A percentile compares a stretch with the other conserved stretches of the same genome.
phyloP scores from a whole-genome alignment of 768 basidiomycete genomes.

The Harrya chromipes region DNA sequence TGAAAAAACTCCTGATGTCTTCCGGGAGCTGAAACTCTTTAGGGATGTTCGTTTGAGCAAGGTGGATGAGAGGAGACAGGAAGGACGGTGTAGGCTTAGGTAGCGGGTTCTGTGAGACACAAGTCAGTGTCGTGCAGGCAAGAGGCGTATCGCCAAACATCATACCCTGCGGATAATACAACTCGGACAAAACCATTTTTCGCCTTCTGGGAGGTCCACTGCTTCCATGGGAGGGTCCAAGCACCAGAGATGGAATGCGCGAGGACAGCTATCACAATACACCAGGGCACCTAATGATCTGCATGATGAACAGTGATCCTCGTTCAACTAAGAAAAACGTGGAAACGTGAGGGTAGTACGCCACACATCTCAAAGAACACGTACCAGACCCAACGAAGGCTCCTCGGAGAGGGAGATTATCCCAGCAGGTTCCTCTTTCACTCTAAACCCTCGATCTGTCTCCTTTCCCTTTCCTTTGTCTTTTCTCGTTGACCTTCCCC shows the following conservation, averaged over 20 bases:
- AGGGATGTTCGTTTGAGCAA: slow-evolving; percentile 66
- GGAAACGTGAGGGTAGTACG: slow-evolving; percentile 16
- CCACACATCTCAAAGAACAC: slow-evolving; percentile 16
- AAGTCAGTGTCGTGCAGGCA: slow-evolving; percentile 12
- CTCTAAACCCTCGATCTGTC: slow-evolving; percentile 33
- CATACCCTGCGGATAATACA: slow-evolving; percentile 67
- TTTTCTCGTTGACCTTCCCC: slow-evolving; percentile 28
- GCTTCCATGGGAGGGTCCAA: slow-evolving; percentile 92
- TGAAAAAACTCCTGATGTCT: slow-evolving; percentile 79
- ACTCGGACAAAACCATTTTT: slow-evolving; percentile 76
- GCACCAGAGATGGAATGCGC: slow-evolving; percentile 95
- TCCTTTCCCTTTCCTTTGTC: slow-evolving; percentile 52
- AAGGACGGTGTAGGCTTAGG: slow-evolving; percentile 66
- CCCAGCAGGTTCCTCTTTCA: slow-evolving; percentile 45
- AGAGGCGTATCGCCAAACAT: slow-evolving; percentile 1
- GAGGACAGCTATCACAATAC: slow-evolving; percentile 96
- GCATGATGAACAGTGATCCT: slow-evolving; percentile 85
- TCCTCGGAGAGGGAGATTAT: slow-evolving; percentile 38
- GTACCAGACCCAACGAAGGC: slow-evolving; percentile 35
- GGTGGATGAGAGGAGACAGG: slow-evolving; percentile 68
- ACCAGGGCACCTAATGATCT: slow-evolving; percentile 80
- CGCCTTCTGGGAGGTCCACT: slow-evolving; percentile 79
- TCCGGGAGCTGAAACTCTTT: slow-evolving; percentile 84
- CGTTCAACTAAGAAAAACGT: slow-evolving; percentile 46
- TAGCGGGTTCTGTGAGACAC: slow-evolving; percentile 50